Evolutionary conservation across 352 stramenopile species (phyloP).

Genomic region (Phytophthora lateralis): DNA sequence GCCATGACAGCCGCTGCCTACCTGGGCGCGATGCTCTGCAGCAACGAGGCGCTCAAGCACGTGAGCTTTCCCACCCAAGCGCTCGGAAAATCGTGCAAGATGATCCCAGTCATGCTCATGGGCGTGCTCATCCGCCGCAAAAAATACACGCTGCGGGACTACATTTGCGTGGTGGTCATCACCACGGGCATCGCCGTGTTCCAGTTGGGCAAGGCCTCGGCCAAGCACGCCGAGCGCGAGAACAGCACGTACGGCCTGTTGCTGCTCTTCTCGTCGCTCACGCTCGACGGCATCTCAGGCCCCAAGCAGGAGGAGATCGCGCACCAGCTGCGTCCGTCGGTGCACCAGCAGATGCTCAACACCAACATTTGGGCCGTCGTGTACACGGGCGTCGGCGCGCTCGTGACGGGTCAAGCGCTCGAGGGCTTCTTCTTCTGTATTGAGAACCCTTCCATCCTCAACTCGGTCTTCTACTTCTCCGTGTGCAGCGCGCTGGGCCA

Average conservation of each 20-base stretch:
- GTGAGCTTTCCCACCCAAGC: conserved; percentile 98
- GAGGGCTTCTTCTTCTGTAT: conserved; percentile 81
- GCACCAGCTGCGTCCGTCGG: conserved; percentile 69
- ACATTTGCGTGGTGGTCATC: conserved; percentile 92
- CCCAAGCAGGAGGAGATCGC: conserved; percentile 95
- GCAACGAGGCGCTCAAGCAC: conserved; percentile 93
- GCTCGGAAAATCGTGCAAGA: conserved; percentile 99
- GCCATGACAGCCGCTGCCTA: conserved; percentile 90
- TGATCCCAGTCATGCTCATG: conserved; percentile 98
- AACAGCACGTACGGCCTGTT: conserved; percentile 91
- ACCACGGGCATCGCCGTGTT: conserved; percentile 91
- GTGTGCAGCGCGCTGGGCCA: conserved; percentile 96
- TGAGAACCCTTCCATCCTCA: conserved; percentile 82
- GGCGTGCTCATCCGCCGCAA: conserved; percentile 92
- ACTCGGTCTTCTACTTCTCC: conserved; percentile 93
- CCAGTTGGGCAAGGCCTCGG: conserved; percentile 83
- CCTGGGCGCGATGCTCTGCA: conserved; percentile 92
- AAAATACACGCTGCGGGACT: conserved; percentile 89
- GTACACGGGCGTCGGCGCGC: conserved; percentile 77
- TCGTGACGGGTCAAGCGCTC: conserved; percentile 78
- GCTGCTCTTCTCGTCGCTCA: conserved; percentile 92
- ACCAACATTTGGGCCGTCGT: conserved; percentile 90
- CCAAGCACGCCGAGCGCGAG: conserved; percentile 78
- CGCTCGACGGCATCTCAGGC: conserved; percentile 95
- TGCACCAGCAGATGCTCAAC: conserved; percentile 92